Evolutionary conservation across 441 rosid genomes (phyloP), one percentile per base, ranked within the genome.

Genomic region (Gossypium lobatum): DNA sequence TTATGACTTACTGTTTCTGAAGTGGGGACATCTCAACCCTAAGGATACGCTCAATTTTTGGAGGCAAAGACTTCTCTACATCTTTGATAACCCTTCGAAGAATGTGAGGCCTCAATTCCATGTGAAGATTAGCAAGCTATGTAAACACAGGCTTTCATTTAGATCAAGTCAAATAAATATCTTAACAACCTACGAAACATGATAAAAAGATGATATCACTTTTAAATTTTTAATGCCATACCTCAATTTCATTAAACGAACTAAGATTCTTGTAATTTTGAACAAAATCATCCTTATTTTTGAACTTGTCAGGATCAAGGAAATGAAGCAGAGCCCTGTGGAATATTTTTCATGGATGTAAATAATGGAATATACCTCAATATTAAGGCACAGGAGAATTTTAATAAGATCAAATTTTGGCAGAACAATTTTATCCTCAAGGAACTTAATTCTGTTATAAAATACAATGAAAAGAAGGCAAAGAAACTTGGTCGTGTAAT

Each of bases 1-100:
- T 66, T 50, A 37, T 72, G 71, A 61, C 71, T 86, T 79, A 96
- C 99, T 94, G 99, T 82, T 94, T 96, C 83, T 96, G 99, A 74
- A 96, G 93, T 76, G 98, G 99, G 63, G 99, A 96, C 99, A 96
- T 96, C 83, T 94, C 99, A 77, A 96, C 96, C 88, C 99, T 90
- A 81, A 96, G 88, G 77, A 96, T 94, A 61, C 99, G 97, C 87
- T 96, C 99, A 78, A 92, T 91, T 85, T 96, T 96, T 17, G 99
- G 99, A 67, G 99, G 99, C 84, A 96, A 85, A 70, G 98, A 94
- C 86, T 96, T 96, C 81, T 96, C 99, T 26, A 96, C 99, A 79
- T 96, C 99, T 86, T 96, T 96, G 77, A 96, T 96, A 46, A 96
- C 98, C 87, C 99, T 93, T 75, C 99, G 87, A 69, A 96, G 90